Conservation (phyloP, 2,329 filamentous ascomycete genomes). For the Apiospora sp. region DNA sequence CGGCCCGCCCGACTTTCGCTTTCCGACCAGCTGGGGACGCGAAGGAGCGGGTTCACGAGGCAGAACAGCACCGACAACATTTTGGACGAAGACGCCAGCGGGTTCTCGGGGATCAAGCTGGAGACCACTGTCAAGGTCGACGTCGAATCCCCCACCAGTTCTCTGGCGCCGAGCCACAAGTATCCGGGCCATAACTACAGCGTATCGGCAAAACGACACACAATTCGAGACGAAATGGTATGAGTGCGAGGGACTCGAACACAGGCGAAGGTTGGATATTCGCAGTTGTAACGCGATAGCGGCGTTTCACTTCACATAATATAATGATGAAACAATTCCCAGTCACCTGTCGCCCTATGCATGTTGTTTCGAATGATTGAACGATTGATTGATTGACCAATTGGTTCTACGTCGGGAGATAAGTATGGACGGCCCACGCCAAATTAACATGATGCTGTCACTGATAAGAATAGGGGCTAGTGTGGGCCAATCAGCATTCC, state of each 20-base stretch:
- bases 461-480: slow-evolving; percentile 7
- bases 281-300: background rate
- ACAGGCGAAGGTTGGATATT: background rate
- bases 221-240: background rate
- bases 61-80: slow-evolving; percentile 37
- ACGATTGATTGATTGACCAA: background rate
- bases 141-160: slow-evolving; percentile 28
- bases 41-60: slow-evolving; percentile 26
- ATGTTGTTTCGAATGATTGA: background rate
- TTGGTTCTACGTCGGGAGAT: background rate
- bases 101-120: slow-evolving; percentile 35
- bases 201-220: background rate
- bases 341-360: background rate
- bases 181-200: background rate
- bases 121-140: slow-evolving; percentile 38
- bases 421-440: background rate
- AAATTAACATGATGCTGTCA: background rate
- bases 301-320: background rate
- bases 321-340: background rate
- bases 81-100: slow-evolving; percentile 31
- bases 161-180: background rate
- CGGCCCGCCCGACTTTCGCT: slow-evolving; percentile 24
- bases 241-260: background rate
- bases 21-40: background rate
- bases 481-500: background rate